A percentile compares a stretch with the other conserved stretches of the same genome.
These are phyloP conservation scores for Schwanniomyces vanrijiae DNA, from an alignment of 805 yeast genomes.

Conservation along the genomic window DNA sequence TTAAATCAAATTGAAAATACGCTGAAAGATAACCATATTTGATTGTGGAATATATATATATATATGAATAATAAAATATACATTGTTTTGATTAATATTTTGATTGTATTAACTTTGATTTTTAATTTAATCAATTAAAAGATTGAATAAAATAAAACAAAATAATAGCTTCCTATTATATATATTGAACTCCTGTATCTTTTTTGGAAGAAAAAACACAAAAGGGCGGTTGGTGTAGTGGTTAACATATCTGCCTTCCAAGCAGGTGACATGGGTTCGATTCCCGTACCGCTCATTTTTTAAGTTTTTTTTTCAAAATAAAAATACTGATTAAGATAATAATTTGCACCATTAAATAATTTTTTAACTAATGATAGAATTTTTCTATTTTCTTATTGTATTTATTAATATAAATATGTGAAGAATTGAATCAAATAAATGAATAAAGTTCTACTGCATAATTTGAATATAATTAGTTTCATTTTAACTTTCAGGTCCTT, in stretches of 20 bases:
- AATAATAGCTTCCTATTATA: background rate
- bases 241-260: conserved; percentile 92
- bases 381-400: no score
- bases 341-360: no score
- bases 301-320: conserved; percentile 5
- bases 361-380: no score
- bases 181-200: background rate
- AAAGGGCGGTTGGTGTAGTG: conserved; percentile 91
- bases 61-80: background rate
- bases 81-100: no score
- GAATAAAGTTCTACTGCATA: no score
- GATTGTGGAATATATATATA: background rate
- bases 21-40: background rate
- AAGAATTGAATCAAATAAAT: no score
- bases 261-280: conserved; percentile 94
- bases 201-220: background rate
- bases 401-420: no score
- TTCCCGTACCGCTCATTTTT: conserved; percentile 79
- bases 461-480: no score
- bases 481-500: no score
- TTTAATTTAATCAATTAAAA: no score
- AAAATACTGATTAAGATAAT: background rate
- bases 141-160: no score
- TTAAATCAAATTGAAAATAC: conserved; percentile 21
- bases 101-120: no score